phyloP scores from a whole-genome alignment of 305 asterid genomes.

The Fraxinus greggii region DNA sequence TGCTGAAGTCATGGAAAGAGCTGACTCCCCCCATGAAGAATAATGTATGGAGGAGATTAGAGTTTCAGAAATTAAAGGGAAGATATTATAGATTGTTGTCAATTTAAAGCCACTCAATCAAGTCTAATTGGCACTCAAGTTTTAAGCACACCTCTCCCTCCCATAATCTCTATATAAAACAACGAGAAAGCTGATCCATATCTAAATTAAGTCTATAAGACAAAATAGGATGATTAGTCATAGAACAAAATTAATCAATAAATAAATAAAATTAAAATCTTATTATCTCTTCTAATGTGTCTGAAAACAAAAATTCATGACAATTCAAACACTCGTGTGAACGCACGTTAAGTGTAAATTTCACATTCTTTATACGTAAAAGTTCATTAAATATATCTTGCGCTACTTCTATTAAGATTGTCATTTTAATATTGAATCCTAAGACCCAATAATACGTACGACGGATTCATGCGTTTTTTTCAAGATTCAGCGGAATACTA shows the following conservation, averaged over 20 bases:
- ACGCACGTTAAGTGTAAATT: neutral
- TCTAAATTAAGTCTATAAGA: neutral
- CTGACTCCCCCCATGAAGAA: neutral
- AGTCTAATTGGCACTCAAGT: neutral
- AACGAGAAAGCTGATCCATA: neutral
- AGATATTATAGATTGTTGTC: neutral
- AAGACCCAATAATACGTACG: neutral
- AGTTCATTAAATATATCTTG: neutral
- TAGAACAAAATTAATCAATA: neutral
- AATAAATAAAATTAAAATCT: neutral
- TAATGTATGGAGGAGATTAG: neutral
- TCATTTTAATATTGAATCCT: neutral
- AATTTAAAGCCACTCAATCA: neutral
- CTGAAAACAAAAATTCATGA: neutral
- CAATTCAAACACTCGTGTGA: neutral
- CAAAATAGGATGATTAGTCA: neutral
- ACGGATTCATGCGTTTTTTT: neutral
- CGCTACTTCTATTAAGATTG: neutral
- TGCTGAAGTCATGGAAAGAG: too few species aligned
- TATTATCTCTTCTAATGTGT: neutral
- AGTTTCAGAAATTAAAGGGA: neutral
- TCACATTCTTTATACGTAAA: neutral
- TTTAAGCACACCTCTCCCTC: neutral
- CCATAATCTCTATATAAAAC: neutral
- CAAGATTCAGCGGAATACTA: neutral